Conservation (phyloP, 192 early-diverging fungal species). For the Polychytrium aggregatum region DNA sequence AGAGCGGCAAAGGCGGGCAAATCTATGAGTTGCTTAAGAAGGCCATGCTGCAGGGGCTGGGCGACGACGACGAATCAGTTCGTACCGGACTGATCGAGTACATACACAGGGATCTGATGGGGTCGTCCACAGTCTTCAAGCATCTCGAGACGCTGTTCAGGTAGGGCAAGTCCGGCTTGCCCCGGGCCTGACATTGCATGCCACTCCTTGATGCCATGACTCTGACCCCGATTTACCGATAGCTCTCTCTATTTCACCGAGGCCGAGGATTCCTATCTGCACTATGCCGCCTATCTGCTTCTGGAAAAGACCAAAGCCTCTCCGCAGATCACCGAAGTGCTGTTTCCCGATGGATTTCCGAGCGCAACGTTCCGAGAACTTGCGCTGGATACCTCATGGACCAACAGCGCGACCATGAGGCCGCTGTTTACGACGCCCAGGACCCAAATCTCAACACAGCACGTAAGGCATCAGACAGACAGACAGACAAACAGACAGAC, state of each 20-base stretch:
- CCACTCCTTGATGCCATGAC: no score
- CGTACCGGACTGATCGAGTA: constrained; percentile 17
- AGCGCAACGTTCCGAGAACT: constrained; percentile 53
- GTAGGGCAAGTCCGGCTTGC: no score
- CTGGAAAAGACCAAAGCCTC: constrained; percentile 47
- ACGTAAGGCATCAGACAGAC: no score
- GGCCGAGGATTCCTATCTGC: constrained; percentile 49
- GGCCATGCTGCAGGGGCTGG: constrained; percentile 21
- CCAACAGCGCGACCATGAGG: constrained; percentile 37
- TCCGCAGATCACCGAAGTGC: constrained; percentile 43
- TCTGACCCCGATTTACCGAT: no score
- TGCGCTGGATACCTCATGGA: constrained; percentile 46
- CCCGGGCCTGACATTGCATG: no score
- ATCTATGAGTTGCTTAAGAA: constrained; percentile 10
- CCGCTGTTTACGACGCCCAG: constrained; percentile 48
- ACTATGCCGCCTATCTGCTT: constrained; percentile 46
- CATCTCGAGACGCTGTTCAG: background rate
- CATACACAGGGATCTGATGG: constrained; percentile 11
- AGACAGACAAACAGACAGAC: no score
- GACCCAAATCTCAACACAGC: constrained; percentile 35
- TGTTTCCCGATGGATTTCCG: constrained; percentile 53
- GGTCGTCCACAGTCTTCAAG: constrained; percentile 9
- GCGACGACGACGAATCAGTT: constrained; percentile 23
- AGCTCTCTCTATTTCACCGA: constrained; percentile 57
- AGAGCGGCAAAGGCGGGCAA: constrained; percentile 1